Evolutionary conservation across 179 eudicot species (phyloP).

Genomic region (Vitellaria paradoxa): DNA sequence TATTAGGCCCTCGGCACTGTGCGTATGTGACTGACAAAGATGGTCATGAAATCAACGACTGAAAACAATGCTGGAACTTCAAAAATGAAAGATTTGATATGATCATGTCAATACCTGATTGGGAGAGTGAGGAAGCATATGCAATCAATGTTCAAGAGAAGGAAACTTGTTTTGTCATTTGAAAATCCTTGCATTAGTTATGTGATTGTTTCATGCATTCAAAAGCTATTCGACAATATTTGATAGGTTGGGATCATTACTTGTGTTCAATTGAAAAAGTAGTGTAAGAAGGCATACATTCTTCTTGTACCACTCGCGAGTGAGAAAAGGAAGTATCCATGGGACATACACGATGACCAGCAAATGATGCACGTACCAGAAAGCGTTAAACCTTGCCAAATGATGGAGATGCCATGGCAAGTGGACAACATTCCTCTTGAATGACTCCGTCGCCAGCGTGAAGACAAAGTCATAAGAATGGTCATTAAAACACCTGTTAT

Average conservation of each 20-base stretch:
- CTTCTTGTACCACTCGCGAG: constrained; percentile 66
- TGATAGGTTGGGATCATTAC: no score
- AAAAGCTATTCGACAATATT: background rate
- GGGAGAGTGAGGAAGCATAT: no score
- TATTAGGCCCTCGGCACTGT: no score
- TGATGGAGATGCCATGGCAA: constrained; percentile 69
- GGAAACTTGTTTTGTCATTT: no score
- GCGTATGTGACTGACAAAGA: no score
- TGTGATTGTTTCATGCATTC: background rate
- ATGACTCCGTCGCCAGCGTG: constrained; percentile 77
- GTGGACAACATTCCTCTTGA: constrained; percentile 78
- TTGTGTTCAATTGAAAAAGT: background rate
- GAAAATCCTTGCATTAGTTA: background rate
- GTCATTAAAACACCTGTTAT: constrained; percentile 72
- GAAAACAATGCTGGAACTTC: no score
- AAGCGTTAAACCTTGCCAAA: constrained; percentile 89
- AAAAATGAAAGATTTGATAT: no score
- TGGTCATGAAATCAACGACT: no score
- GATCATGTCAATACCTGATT: no score
- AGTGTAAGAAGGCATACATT: constrained; percentile 50
- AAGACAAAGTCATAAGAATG: constrained; percentile 67
- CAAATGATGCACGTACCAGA: constrained; percentile 96
- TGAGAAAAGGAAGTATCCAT: constrained; percentile 75
- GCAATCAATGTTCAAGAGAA: no score
- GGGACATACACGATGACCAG: constrained; percentile 66